phyloP scores from a whole-genome alignment of 345 rosid genomes.

The Combretum micranthum region DNA sequence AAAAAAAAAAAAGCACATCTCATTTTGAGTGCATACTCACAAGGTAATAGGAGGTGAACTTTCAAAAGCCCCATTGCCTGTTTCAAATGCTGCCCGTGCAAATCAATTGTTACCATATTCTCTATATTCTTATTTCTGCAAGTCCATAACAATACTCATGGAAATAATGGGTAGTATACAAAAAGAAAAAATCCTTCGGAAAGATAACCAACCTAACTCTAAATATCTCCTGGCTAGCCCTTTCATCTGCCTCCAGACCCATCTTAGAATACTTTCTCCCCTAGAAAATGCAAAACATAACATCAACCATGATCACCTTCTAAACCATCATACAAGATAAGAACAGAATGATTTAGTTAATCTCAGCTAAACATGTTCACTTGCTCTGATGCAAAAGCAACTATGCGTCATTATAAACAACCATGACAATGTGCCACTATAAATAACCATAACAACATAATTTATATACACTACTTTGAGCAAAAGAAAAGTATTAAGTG shows the following conservation, averaged over 20 bases:
- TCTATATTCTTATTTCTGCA: conserved; percentile 79
- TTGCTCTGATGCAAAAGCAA: too few relatives aligned
- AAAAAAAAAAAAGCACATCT: neutral
- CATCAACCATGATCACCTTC: conserved; percentile 3
- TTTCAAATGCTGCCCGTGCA: conserved; percentile 95
- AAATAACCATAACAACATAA: too few relatives aligned
- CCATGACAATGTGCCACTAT: too few relatives aligned
- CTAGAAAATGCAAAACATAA: conserved; percentile 20
- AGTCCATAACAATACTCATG: conserved; percentile 11
- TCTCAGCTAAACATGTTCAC: too few relatives aligned
- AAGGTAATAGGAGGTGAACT: conserved; percentile 60
- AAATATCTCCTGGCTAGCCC: conserved; percentile 83
- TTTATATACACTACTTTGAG: too few relatives aligned
- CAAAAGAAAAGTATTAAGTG: too few relatives aligned
- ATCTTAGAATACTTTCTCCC: conserved; percentile 44
- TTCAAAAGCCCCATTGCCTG: conserved; percentile 76
- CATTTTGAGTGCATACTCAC: conserved; percentile 37
- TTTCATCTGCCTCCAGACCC: conserved; percentile 73
- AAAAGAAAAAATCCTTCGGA: too few relatives aligned
- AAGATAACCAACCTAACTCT: conserved; percentile 56
- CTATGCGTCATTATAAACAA: too few relatives aligned
- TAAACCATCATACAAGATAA: neutral
- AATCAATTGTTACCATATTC: conserved; percentile 80
- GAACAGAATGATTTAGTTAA: neutral
- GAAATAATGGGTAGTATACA: neutral